These are phyloP conservation scores for Nemania sp. DNA, from an alignment of 2,329 filamentous ascomycete genomes.

Conservation along the genomic window DNA sequence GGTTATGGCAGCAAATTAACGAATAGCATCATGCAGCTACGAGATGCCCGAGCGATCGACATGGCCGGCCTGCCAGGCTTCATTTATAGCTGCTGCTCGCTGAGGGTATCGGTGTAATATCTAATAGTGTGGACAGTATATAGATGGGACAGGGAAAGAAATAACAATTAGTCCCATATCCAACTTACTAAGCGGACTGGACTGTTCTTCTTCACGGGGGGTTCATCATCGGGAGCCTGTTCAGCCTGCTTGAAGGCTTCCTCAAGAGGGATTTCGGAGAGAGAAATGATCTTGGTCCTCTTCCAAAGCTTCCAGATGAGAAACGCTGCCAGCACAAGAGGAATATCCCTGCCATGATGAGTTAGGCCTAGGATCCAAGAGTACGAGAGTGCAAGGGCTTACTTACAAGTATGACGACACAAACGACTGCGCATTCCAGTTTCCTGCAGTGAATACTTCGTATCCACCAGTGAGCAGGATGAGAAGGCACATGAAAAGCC, in stretches of 20 bases:
- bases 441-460: constrained; percentile 61
- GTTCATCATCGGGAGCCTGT: constrained; percentile 41
- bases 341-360: constrained; percentile 55
- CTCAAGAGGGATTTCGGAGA: constrained; percentile 56
- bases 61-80: no score
- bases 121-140: not conserved
- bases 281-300: constrained; percentile 58
- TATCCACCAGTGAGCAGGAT: constrained; percentile 75
- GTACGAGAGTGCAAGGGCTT: constrained; percentile 19
- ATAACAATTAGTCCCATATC: constrained; percentile 28
- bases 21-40: not conserved
- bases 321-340: constrained; percentile 61
- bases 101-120: not conserved
- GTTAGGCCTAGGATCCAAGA: constrained; percentile 5
- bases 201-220: constrained; percentile 7
- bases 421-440: constrained; percentile 61
- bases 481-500: constrained; percentile 63
- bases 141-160: constrained; percentile 39
- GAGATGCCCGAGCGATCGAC: not conserved
- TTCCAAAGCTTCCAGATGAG: constrained; percentile 69
- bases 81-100: not conserved
- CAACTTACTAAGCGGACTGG: constrained; percentile 23
- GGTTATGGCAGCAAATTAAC: not conserved
- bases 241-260: constrained; percentile 57
- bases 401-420: constrained; percentile 66